phyloP scores from a whole-genome alignment of 805 yeast species.

The Naumovozyma dairenensis region DNA sequence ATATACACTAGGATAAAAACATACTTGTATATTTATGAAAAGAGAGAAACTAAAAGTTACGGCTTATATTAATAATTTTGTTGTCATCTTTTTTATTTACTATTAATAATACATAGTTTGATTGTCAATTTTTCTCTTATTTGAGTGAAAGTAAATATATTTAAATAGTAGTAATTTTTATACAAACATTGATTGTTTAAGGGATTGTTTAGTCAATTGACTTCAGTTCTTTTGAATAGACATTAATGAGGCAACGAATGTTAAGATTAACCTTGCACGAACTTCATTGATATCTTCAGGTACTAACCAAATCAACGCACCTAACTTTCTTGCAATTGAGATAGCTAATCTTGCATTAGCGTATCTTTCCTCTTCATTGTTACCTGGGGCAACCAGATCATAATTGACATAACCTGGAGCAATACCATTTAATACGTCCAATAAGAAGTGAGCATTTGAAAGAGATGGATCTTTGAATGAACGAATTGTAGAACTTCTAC shows the following conservation, averaged over 20 bases:
- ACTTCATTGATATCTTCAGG: conserved; percentile 99
- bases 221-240: conserved; percentile 45
- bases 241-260: conserved; percentile 95
- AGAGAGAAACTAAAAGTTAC: too few species aligned
- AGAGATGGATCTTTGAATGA: conserved; percentile 78
- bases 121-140: too few species aligned
- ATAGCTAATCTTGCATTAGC: conserved; percentile 96
- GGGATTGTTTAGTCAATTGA: too few species aligned
- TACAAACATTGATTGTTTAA: too few species aligned
- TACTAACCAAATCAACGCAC: conserved; percentile 97
- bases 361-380: conserved; percentile 73
- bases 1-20: too few species aligned
- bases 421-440: conserved; percentile 85
- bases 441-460: conserved; percentile 67
- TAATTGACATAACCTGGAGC: conserved; percentile 98
- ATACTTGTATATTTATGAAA: too few species aligned
- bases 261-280: conserved; percentile 82
- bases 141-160: too few species aligned
- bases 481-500: conserved; percentile 61
- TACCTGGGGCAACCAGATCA: conserved; percentile 74
- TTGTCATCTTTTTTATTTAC: too few species aligned
- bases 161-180: too few species aligned
- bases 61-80: too few species aligned
- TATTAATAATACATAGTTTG: too few species aligned
- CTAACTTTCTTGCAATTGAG: conserved; percentile 94